Base-by-base conservation (phyloP, 306 rosid genomes). In the Ochetophila trinervis region DNA sequence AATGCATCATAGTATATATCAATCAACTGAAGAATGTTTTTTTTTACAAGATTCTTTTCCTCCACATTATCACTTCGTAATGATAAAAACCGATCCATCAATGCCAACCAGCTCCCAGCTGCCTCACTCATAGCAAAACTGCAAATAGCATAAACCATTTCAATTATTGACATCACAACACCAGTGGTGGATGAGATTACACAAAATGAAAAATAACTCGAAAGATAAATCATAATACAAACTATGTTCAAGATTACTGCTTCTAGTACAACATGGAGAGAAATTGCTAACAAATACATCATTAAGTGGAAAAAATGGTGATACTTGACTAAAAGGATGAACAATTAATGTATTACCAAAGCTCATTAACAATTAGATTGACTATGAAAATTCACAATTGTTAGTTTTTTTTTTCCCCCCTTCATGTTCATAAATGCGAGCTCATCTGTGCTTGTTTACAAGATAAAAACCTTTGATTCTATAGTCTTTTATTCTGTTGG, bases 1-100 rank as follows among this genome's bases (percentile, higher is more conserved):
- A 89, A 34, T 61, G 95, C 98, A 35, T 75, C 78, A 44, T 92
- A 87, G 60, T 83, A 92, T 48, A 80, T 73, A 63, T 92, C 82
- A 65, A 85, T 53, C 74, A 92, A 60, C 66, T 69, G 61, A 47
- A 80, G 63, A 13, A 92, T 79, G 27, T 87, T 87, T 16, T 65
- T 60, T 60, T 59, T 79, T 53, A 84, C 34, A 7, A 2, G 13
- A 22, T 61, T 62, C 73, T 40, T 76, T 67, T 86, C 89, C 4
- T 53, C 77, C 11, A 11, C 27, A 21, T 53, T 2, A 22, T 58
- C 71, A 36, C 74, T 77, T 30, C 80, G 77, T 49, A 86, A 53
- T 0, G 67, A 76, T 40, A 88, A 74, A 12, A 78, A 56, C 6
- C 79, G 81, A 66, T 89, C 98, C 92, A 92, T 87, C 42, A 81